Evolutionary conservation across 306 rosid species (phyloP).

Genomic region (Lablab purpureus): DNA sequence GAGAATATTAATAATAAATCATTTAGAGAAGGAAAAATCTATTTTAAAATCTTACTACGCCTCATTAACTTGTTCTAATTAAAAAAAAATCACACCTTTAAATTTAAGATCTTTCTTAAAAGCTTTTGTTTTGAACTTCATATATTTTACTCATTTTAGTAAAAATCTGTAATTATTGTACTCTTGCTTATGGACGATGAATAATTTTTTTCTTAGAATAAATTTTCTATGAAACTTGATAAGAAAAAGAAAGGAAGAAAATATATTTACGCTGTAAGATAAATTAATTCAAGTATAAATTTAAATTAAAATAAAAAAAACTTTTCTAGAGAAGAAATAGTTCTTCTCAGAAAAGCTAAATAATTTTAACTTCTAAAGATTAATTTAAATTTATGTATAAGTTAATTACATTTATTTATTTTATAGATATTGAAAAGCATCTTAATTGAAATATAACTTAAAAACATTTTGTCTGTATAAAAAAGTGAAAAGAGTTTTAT

Average conservation of each 20-base stretch:
- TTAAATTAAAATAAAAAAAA: too few relatives aligned
- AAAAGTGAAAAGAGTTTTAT: background rate
- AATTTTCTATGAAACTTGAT: background rate
- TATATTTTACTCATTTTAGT: background rate
- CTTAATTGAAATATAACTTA: too few relatives aligned
- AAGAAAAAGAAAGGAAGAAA: too few relatives aligned
- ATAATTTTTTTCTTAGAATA: background rate
- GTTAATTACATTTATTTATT: background rate
- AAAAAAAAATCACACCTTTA: too few relatives aligned
- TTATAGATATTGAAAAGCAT: background rate
- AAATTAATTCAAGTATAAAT: too few relatives aligned
- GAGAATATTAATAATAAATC: too few relatives aligned
- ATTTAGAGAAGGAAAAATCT: too few relatives aligned
- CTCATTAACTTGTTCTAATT: too few relatives aligned
- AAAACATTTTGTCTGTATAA: too few relatives aligned
- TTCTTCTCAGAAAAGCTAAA: background rate
- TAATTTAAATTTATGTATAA: too few relatives aligned
- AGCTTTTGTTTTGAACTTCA: background rate
- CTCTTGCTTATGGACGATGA: background rate
- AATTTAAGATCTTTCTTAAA: background rate
- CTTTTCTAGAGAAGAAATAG: background rate
- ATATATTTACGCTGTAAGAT: too few relatives aligned
- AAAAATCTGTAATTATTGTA: conserved; percentile 1
- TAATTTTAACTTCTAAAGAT: background rate
- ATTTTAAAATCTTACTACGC: too few relatives aligned